These are phyloP conservation scores for Blepharisma undulans DNA, from an alignment of 169 alveolate species.

Conservation along the genomic window DNA sequence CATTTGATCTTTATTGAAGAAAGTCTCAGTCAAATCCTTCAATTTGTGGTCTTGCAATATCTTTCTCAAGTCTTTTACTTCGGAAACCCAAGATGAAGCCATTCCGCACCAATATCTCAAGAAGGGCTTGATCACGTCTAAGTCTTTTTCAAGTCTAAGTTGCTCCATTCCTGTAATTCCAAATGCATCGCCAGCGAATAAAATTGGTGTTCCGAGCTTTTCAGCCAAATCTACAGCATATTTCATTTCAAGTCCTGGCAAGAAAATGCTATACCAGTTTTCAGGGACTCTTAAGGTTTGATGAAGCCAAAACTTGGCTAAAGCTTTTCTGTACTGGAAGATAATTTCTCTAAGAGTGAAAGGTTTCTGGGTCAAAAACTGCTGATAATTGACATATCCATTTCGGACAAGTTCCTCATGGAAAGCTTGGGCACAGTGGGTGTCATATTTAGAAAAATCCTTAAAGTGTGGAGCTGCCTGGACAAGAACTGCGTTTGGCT, in stretches of 20 bases:
- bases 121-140: constrained; percentile 25
- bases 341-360: neutral
- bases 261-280: neutral
- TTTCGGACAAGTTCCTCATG: constrained; percentile 48
- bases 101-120: neutral
- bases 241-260: constrained; percentile 25
- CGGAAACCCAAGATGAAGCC: neutral
- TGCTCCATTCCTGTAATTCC: constrained; percentile 42
- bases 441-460: constrained; percentile 14
- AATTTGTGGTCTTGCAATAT: neutral
- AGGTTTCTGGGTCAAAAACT: neutral
- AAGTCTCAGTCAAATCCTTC: constrained; percentile 5
- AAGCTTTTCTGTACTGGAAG: neutral
- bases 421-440: constrained; percentile 38
- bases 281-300: constrained; percentile 1
- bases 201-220: constrained; percentile 38
- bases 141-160: constrained; percentile 50
- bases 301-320: constrained; percentile 2
- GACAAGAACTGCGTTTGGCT: constrained; percentile 59
- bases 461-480: constrained; percentile 40
- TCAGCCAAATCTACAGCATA: neutral
- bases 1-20: constrained; percentile 5
- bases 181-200: constrained; percentile 58
- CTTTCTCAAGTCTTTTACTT: constrained; percentile 15
- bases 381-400: constrained; percentile 24